Evolutionary conservation across 129 eudicot genomes (phyloP).

Genomic region (Tagetes patula): DNA sequence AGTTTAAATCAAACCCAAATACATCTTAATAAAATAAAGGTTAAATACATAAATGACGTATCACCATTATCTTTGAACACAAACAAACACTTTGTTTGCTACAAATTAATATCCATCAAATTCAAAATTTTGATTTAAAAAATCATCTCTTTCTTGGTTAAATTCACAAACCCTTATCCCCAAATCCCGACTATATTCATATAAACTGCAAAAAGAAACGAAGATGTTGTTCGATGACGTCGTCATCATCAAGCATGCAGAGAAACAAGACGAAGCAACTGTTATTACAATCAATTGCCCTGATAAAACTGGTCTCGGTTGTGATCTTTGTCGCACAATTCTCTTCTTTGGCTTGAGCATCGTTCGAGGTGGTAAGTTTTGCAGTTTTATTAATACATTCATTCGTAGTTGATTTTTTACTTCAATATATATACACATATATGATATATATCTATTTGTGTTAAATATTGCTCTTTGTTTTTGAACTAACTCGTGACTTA

Average conservation of each 20-base stretch:
- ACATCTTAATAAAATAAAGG: not conserved
- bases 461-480: too few species aligned
- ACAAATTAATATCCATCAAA: slow-evolving; percentile 2
- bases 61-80: slow-evolving; percentile 8
- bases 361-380: slow-evolving; percentile 67
- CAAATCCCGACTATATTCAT: too few species aligned
- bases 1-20: not conserved
- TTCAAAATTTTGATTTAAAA: not conserved
- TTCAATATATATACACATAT: slow-evolving; percentile 15
- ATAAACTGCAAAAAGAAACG: slow-evolving; percentile 30
- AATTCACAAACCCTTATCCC: not conserved
- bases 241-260: slow-evolving; percentile 57
- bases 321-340: slow-evolving; percentile 90
- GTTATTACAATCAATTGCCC: slow-evolving; percentile 93
- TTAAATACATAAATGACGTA: slow-evolving; percentile 13
- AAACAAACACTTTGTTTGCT: slow-evolving; percentile 12
- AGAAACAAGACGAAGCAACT: slow-evolving; percentile 70
- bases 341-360: slow-evolving; percentile 78
- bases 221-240: slow-evolving; percentile 76
- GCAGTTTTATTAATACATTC: not conserved
- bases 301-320: slow-evolving; percentile 86
- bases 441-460: too few species aligned
- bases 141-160: not conserved
- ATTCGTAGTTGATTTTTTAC: not conserved
- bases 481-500: too few species aligned